A percentile compares a stretch with the other conserved stretches of the same genome.
These are phyloP conservation scores for Claviceps lovelessii DNA, from an alignment of 2,329 filamentous ascomycete species.

Conservation along the genomic window DNA sequence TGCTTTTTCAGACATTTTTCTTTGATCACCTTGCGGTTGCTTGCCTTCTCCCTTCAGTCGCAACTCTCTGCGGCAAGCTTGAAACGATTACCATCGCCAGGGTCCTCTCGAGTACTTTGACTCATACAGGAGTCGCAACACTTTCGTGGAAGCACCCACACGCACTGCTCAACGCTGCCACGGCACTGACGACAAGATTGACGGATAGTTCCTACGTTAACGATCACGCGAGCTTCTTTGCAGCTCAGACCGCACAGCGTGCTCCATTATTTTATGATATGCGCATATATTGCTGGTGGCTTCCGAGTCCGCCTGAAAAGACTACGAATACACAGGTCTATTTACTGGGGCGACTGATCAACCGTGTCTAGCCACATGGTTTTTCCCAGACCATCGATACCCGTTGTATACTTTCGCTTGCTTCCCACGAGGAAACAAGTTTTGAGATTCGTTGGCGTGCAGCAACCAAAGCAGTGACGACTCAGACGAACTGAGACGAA, in stretches of 20 bases:
- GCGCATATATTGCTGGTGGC: neutral
- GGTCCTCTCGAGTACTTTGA: no score
- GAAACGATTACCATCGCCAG: no score
- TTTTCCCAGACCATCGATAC: neutral
- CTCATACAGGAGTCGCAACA: no score
- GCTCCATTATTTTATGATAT: neutral
- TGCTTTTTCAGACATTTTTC: no score
- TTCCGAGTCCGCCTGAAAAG: neutral
- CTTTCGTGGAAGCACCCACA: no score
- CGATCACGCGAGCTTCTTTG: no score
- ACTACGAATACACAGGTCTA: neutral
- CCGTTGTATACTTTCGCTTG: neutral
- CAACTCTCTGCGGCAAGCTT: no score
- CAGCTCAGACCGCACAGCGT: neutral
- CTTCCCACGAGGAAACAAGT: neutral
- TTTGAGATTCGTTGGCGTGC: neutral
- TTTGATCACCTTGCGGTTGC: no score
- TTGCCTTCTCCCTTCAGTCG: no score
- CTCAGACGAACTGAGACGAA: neutral
- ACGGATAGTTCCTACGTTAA: neutral
- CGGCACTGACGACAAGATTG: neutral
- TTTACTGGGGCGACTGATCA: neutral
- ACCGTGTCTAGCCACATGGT: no score
- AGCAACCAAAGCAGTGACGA: neutral
- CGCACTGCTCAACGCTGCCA: neutral